Evolutionary conservation across 2,329 filamentous ascomycete species (phyloP), one percentile per base, ranked within the genome.

Genomic region (Aspergillus brasiliensis): DNA sequence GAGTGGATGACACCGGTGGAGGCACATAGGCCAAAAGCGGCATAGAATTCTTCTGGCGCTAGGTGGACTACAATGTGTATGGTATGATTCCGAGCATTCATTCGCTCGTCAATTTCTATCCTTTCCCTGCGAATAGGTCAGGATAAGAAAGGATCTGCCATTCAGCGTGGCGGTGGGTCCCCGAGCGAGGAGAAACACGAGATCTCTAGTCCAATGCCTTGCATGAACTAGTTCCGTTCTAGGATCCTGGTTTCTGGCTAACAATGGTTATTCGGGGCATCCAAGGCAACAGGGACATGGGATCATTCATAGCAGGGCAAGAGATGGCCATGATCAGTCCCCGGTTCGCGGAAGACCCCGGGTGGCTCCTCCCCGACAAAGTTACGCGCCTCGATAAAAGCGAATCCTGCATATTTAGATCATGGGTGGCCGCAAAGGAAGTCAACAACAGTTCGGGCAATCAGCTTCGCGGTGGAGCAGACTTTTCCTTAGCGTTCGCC

Each of bases 401-500:
- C 21, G 27, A n/a, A 47, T 5, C 23, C 4, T 47, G 44, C 23
- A 47, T 23, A 17, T n/a, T 27, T 1, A 48, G 23, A 44, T 44
- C 23, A 23, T 27, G 44, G 23, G 23, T 4, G 27, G 21, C 19
- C 13, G 23, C 13, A 23, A 15, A 28, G 13, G 2, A n/a, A 5
- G 44, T 25, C 11, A 48, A 48, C 15, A 31, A 28, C 25, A 8
- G 17, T 49, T 28, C 15, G 46, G 8, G 11, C 8, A 13, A 44
- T 21, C 23, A 27, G 44, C 46, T 28, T 46, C n/a, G 38, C 38
- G 2, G 52, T 55, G 52, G 52, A 55, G 52, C 52, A 23, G 19
- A 44, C 15, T n/a, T 17, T 34, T 13, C 10, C n/a, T 25, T 55
- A 55, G 52, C 13, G 38, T 55, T 34, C 40, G n/a, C 23, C 19